Conservation (phyloP, 140 eudicot genomes). For the Bidens hawaiensis region DNA sequence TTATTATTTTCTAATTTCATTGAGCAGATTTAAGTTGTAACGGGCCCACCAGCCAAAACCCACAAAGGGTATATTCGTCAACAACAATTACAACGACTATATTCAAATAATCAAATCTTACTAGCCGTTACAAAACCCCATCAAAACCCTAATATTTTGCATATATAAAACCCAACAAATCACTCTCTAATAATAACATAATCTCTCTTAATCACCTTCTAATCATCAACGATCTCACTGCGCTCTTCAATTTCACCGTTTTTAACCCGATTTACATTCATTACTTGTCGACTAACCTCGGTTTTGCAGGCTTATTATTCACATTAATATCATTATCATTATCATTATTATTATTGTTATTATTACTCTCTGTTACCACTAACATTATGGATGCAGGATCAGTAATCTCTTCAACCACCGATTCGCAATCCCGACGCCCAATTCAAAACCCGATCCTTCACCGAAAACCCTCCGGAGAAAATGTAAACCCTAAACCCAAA, state of each 20-base stretch:
- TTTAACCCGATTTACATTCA: neutral
- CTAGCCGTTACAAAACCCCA: constrained; percentile 38
- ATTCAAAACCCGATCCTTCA: constrained; percentile 60
- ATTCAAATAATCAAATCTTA: neutral
- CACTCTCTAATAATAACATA: constrained; percentile 8
- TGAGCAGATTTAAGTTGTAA: too few relatives aligned
- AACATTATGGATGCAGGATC: constrained; percentile 77
- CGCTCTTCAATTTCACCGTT: neutral
- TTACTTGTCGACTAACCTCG: constrained; percentile 4
- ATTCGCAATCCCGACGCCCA: constrained; percentile 51
- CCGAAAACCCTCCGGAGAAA: constrained; percentile 52
- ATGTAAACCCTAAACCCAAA: constrained; percentile 27
- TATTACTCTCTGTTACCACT: constrained; percentile 20
- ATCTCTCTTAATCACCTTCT: constrained; percentile 16
- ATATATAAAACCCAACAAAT: constrained; percentile 32
- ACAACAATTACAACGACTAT: constrained; percentile 38
- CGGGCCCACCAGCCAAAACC: too few relatives aligned
- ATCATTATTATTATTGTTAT: too few relatives aligned
- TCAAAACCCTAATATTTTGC: constrained; percentile 26
- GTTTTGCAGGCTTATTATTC: constrained; percentile 40
- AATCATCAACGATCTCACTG: constrained; percentile 14
- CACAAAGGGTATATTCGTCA: constrained; percentile 29
- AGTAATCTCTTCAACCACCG: constrained; percentile 37
- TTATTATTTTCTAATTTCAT: too few relatives aligned
- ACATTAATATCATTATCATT: too few relatives aligned